phyloP scores from a whole-genome alignment of 2,329 filamentous ascomycete species.

The Aspergillus unguis region DNA sequence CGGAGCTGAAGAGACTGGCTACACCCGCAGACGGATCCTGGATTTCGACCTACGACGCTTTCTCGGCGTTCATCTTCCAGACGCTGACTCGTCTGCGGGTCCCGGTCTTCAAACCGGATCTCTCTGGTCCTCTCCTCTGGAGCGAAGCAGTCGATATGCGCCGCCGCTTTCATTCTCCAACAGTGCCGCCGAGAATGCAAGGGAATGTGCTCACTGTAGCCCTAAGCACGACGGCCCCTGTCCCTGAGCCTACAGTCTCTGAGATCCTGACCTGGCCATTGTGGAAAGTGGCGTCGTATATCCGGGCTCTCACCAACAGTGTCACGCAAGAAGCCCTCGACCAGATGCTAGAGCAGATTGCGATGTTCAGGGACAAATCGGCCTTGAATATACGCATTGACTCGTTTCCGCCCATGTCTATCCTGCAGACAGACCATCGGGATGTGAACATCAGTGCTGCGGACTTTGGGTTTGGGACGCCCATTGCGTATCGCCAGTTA shows the following conservation, averaged over 20 bases:
- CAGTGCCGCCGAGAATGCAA: slow-evolving; percentile 34
- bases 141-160: slow-evolving; percentile 42
- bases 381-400: slow-evolving; percentile 34
- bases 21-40: slow-evolving; percentile 35
- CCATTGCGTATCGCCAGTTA: slow-evolving; percentile 33
- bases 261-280: slow-evolving; percentile 39
- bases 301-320: slow-evolving; percentile 38
- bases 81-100: neutral
- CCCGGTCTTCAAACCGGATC: slow-evolving; percentile 20
- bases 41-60: slow-evolving; percentile 9
- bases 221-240: slow-evolving; percentile 22
- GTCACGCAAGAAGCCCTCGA: slow-evolving; percentile 33
- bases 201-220: slow-evolving; percentile 35
- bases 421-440: slow-evolving; percentile 38
- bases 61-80: neutral
- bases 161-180: slow-evolving; percentile 32
- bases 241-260: slow-evolving; percentile 28
- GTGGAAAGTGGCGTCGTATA: slow-evolving; percentile 34
- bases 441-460: slow-evolving; percentile 26
- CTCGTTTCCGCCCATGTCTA: slow-evolving; percentile 35
- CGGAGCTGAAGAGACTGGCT: slow-evolving; percentile 39
- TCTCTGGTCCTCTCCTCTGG: slow-evolving; percentile 31
- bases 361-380: slow-evolving; percentile 38
- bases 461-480: slow-evolving; percentile 40
- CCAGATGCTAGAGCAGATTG: slow-evolving; percentile 29